phyloP scores from a whole-genome alignment of 1,139 yeast species.

The Hansenula lynferdii region DNA sequence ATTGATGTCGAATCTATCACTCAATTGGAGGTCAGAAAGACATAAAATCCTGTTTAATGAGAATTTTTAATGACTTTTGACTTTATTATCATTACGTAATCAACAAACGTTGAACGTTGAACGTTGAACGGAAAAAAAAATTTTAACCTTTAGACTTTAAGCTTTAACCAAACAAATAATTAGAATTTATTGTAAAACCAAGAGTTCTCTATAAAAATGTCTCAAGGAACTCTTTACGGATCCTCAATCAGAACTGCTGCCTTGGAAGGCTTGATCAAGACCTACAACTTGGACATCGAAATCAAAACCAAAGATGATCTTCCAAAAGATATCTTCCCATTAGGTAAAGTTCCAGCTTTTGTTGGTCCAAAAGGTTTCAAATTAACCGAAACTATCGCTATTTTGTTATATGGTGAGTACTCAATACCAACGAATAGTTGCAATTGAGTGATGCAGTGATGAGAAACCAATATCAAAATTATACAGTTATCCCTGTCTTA shows the following conservation, averaged over 20 bases:
- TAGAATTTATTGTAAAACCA: too few relatives aligned
- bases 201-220: too few relatives aligned
- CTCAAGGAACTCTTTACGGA: slow-evolving; percentile 62
- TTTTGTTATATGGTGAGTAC: slow-evolving; percentile 35
- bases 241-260: slow-evolving; percentile 45
- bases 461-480: slow-evolving; percentile 31
- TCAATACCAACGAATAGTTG: neutral
- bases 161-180: too few relatives aligned
- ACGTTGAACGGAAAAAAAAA: too few relatives aligned
- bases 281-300: slow-evolving; percentile 67
- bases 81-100: too few relatives aligned
- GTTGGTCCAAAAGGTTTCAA: slow-evolving; percentile 76
- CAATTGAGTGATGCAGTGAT: slow-evolving; percentile 36
- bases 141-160: too few relatives aligned
- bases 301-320: slow-evolving; percentile 39
- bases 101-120: too few relatives aligned
- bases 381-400: slow-evolving; percentile 76
- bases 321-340: slow-evolving; percentile 59
- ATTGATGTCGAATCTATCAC: too few relatives aligned
- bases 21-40: too few relatives aligned
- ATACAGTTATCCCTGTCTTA: slow-evolving; percentile 94
- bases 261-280: slow-evolving; percentile 62
- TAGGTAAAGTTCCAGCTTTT: slow-evolving; percentile 72
- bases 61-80: too few relatives aligned
- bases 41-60: too few relatives aligned